Conservation (phyloP, 345 rosid genomes). For the Gossypioides kirkii region DNA sequence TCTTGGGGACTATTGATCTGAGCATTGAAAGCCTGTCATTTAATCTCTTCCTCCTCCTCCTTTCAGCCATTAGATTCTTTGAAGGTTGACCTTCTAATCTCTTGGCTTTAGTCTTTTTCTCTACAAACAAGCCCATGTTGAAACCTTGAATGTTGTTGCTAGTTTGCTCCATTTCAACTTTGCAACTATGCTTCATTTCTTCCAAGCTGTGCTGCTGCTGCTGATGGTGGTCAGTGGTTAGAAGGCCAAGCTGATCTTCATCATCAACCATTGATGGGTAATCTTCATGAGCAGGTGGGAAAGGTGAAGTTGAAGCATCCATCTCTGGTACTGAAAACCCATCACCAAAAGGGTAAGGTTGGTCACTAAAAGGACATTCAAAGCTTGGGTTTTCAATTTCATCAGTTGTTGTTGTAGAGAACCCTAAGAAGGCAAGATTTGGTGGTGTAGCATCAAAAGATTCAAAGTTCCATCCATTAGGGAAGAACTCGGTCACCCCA, state of each 20-base stretch:
- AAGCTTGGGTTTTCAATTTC: background rate
- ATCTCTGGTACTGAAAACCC: slow-evolving; percentile 39
- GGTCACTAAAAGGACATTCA: slow-evolving; percentile 7
- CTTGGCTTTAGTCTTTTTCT: slow-evolving; percentile 45
- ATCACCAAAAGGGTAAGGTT: slow-evolving; percentile 33
- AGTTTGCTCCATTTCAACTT: slow-evolving; percentile 34
- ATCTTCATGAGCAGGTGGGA: slow-evolving; percentile 23
- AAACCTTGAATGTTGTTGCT: slow-evolving; percentile 23
- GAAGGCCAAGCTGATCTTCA: slow-evolving; percentile 30
- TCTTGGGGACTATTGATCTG: slow-evolving; percentile 91
- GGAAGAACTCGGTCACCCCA: slow-evolving; percentile 32
- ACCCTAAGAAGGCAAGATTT: slow-evolving; percentile 32
- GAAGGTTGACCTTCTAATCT: slow-evolving; percentile 85
- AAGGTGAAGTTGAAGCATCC: slow-evolving; percentile 33
- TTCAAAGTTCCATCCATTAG: slow-evolving; percentile 51
- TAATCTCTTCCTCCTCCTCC: slow-evolving; percentile 77
- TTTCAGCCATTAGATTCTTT: slow-evolving; percentile 86
- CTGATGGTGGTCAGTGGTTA: slow-evolving; percentile 16
- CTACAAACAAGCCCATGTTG: slow-evolving; percentile 37
- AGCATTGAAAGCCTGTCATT: slow-evolving; percentile 85
- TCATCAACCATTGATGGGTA: slow-evolving; percentile 42
- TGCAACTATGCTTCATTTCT: slow-evolving; percentile 32
- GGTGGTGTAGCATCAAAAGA: slow-evolving; percentile 32
- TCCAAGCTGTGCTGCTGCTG: slow-evolving; percentile 21
- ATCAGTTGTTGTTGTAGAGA: background rate